Base-by-base conservation (phyloP, 192 early-diverging fungal genomes). In the Backusella tarrabulga region DNA sequence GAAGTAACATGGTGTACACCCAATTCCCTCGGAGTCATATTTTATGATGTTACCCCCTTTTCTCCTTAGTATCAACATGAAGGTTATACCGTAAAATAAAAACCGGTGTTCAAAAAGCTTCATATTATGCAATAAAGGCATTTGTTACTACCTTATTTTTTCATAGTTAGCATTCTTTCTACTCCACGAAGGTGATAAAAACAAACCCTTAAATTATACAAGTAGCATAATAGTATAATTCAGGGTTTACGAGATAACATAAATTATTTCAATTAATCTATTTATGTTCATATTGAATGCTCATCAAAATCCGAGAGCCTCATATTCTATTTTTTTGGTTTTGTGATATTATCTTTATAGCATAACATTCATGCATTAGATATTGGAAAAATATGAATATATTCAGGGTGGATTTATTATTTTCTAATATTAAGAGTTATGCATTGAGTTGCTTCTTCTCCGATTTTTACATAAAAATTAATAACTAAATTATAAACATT, bases 401-500 rank as follows among this genome's bases (percentile, higher is more conserved):
- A 44, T 14, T 4, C 42, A 44, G 15, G 15, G 12, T 44, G 15
- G 4, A 17, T 44, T 44, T 44, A 15, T 15, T 44, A 44, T 17
- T 17, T 44, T 44, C 42, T 44, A 44, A 12, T 44, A 44, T 44
- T 17, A 44, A 32, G 4, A 44, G 12, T 14, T 15, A 4, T 44
- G 15, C 2, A 44, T 44, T 44, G 42, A 15, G 15, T 14, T 44
- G 11, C 3, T 44, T 44, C 14, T 3, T 4, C 42, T 44, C 4
- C 15, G 4, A 44, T 44, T 14, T 17, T 44, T 44, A 44, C 14
- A 17, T 14, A 44, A n/a, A n/a, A 56, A 5, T 11, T 56, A 8
- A 8, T 21, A 56, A 56, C 52, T 78, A 81, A 35, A 68, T 67
- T 14, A 78, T 44, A 75, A 81, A 81, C 68, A 75, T 23, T 8